Evolutionary conservation across 352 stramenopile genomes (phyloP).

Genomic region (Globisporangium lucens): DNA sequence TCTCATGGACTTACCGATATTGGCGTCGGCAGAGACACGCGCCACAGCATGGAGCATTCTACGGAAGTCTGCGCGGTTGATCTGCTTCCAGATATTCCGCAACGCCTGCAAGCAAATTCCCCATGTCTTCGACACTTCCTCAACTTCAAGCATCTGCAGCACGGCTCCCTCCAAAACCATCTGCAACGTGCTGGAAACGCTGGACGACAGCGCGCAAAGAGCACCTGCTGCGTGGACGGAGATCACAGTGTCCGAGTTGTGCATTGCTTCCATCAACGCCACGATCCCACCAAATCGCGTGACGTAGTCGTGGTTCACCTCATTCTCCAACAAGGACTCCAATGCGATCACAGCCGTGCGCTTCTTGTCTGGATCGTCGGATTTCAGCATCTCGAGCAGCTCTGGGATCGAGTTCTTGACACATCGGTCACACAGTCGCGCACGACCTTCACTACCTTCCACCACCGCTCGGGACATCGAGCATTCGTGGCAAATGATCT

Average conservation of each 20-base stretch:
- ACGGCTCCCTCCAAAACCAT: slow-evolving; percentile 89
- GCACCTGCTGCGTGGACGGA: slow-evolving; percentile 70
- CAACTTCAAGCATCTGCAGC: slow-evolving; percentile 85
- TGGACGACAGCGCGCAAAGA: slow-evolving; percentile 74
- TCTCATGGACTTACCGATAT: slow-evolving; percentile 33
- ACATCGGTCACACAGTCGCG: slow-evolving; percentile 80
- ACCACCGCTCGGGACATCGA: slow-evolving; percentile 84
- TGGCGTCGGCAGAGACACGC: slow-evolving; percentile 70
- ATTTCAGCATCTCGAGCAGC: slow-evolving; percentile 53
- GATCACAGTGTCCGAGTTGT: slow-evolving; percentile 62
- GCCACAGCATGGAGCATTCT: slow-evolving; percentile 83
- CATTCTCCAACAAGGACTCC: slow-evolving; percentile 83
- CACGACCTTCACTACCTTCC: slow-evolving; percentile 73
- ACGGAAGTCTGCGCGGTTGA: slow-evolving; percentile 80
- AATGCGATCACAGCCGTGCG: slow-evolving; percentile 70
- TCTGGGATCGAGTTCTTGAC: slow-evolving; percentile 78
- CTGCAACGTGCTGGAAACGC: slow-evolving; percentile 75
- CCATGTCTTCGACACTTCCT: slow-evolving; percentile 74
- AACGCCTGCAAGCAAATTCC: slow-evolving; percentile 76
- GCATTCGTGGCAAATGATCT: slow-evolving; percentile 85
- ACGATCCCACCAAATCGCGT: slow-evolving; percentile 72
- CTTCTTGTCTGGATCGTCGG: slow-evolving; percentile 55
- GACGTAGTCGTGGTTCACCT: slow-evolving; percentile 82
- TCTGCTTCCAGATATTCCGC: slow-evolving; percentile 88
- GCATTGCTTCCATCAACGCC: slow-evolving; percentile 65